These are phyloP conservation scores for Centrapalus pauciflorus DNA, from an alignment of 129 eudicot genomes.

Conservation along the genomic window DNA sequence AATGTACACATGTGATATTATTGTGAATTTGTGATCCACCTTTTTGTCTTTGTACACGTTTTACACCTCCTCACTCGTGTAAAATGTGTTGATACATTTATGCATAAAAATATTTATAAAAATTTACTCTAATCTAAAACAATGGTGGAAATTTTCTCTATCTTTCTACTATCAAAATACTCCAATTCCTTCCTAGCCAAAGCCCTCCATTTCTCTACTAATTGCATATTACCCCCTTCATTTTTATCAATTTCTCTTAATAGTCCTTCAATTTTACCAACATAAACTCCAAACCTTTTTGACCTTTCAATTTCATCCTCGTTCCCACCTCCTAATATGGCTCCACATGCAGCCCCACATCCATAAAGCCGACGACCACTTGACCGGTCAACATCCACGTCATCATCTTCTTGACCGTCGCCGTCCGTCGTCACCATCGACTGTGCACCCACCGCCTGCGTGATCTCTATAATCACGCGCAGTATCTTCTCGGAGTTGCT, in stretches of 20 bases:
- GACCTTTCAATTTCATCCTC: slow-evolving; percentile 50
- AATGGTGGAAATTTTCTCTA: slow-evolving; percentile 27
- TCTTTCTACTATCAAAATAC: slow-evolving; percentile 15
- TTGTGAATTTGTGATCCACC: no score
- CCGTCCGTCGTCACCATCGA: no score
- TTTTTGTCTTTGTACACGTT: no score
- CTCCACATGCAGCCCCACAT: slow-evolving; percentile 64
- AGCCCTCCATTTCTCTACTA: slow-evolving; percentile 25
- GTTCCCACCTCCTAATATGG: slow-evolving; percentile 61
- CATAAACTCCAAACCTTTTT: slow-evolving; percentile 47
- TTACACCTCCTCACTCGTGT: no score
- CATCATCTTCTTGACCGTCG: slow-evolving; percentile 27
- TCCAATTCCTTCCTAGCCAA: slow-evolving; percentile 48
- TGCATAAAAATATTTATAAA: no score
- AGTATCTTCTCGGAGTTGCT: slow-evolving; percentile 26
- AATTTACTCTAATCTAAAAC: no score
- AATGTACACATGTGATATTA: no score
- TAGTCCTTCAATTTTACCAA: slow-evolving; percentile 44
- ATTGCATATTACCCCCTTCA: slow-evolving; percentile 6
- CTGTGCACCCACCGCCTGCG: slow-evolving; percentile 38
- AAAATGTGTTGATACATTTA: no score
- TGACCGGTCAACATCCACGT: background rate
- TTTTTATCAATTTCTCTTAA: slow-evolving; percentile 6
- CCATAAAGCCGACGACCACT: slow-evolving; percentile 44
- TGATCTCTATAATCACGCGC: slow-evolving; percentile 45